Evolutionary conservation across 2,329 filamentous ascomycete species (phyloP).

Genomic region (Penicillium sp.): DNA sequence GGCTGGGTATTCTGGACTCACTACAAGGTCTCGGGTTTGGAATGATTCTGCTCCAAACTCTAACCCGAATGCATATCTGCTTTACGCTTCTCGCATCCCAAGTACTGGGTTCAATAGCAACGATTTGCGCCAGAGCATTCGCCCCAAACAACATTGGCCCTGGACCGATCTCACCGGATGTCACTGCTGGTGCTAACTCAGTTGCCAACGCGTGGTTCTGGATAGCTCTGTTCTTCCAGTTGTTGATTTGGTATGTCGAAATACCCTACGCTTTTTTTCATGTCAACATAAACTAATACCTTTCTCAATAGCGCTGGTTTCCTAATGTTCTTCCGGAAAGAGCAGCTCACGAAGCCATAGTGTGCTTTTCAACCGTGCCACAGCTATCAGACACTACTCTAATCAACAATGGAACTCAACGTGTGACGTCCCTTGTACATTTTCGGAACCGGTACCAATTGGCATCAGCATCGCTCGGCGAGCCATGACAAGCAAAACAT

Average conservation of each 20-base stretch:
- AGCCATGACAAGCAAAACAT: not conserved
- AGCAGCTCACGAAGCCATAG: constrained; percentile 51
- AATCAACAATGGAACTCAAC: not conserved
- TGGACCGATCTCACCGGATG: constrained; percentile 66
- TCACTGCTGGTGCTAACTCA: constrained; percentile 54
- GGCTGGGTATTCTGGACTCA: constrained; percentile 69
- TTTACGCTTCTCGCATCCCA: constrained; percentile 66
- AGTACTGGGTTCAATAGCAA: constrained; percentile 65
- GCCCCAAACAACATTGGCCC: constrained; percentile 67
- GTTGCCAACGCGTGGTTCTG: constrained; percentile 63
- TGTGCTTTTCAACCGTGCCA: not conserved
- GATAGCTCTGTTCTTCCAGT: constrained; percentile 62
- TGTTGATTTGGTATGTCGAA: constrained; percentile 59
- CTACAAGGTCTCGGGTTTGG: constrained; percentile 70
- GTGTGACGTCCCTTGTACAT: not conserved
- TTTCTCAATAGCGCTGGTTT: constrained; percentile 40
- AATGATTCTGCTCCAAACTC: constrained; percentile 69
- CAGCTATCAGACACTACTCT: not conserved
- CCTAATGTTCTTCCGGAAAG: constrained; percentile 51
- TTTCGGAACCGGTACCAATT: not conserved
- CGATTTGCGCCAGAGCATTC: constrained; percentile 64
- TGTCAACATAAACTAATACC: constrained; percentile 8
- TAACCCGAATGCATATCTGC: constrained; percentile 68
- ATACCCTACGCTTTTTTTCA: not conserved
- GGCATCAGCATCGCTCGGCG: not conserved